phyloP scores from a whole-genome alignment of 306 rosid genomes.

The Macrotyloma uniflorum region DNA sequence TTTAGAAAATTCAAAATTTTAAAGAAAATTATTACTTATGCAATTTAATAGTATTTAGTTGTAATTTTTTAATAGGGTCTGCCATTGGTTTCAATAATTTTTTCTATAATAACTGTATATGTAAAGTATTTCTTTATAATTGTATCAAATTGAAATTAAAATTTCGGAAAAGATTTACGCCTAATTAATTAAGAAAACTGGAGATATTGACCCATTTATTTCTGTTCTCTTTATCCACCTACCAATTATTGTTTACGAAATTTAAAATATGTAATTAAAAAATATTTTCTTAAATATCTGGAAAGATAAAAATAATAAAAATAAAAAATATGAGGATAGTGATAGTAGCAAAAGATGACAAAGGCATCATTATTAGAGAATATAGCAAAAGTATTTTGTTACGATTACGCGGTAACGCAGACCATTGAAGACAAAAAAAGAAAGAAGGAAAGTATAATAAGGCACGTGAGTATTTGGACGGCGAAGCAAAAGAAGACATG shows the following conservation, averaged over 20 bases:
- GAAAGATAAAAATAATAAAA: neutral
- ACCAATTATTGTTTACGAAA: neutral
- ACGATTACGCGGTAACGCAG: neutral
- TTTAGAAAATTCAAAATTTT: too few relatives aligned
- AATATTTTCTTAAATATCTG: neutral
- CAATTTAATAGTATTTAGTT: too few relatives aligned
- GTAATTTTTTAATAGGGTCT: too few relatives aligned
- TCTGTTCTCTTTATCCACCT: neutral
- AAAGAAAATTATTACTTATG: too few relatives aligned
- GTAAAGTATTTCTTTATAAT: too few relatives aligned
- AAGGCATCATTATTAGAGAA: neutral
- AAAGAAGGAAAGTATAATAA: neutral
- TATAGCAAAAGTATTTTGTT: neutral
- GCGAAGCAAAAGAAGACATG: neutral
- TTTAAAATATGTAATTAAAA: neutral
- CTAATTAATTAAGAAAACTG: too few relatives aligned
- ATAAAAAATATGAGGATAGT: neutral
- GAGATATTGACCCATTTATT: neutral
- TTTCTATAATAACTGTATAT: too few relatives aligned
- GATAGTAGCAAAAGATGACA: neutral
- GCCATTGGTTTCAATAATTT: too few relatives aligned
- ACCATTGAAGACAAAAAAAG: neutral
- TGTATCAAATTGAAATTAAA: too few relatives aligned
- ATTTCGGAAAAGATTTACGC: too few relatives aligned
- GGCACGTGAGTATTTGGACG: neutral